Conservation (phyloP, 2,329 filamentous ascomycete species). For the Furcasterigmium sp. region DNA sequence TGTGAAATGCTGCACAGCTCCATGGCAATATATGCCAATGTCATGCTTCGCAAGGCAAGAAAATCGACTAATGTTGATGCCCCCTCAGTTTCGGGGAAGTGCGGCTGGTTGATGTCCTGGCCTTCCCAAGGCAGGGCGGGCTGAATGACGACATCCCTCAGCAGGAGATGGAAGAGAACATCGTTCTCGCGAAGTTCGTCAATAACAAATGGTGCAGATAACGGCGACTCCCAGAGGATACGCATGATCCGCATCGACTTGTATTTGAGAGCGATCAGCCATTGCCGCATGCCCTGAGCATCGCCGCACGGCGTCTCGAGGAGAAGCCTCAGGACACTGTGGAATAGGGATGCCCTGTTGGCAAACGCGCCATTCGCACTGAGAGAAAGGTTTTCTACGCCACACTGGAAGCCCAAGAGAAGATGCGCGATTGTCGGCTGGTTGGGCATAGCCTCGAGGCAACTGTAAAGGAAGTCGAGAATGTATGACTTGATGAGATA, state of each 20-base stretch:
- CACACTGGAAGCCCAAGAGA: constrained; percentile 80
- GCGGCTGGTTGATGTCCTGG: constrained; percentile 49
- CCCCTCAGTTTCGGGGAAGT: constrained; percentile 65
- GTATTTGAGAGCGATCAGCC: constrained; percentile 65
- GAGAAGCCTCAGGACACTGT: constrained; percentile 70
- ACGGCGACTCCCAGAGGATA: constrained; percentile 75
- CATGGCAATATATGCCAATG: constrained; percentile 78
- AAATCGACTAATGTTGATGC: constrained; percentile 71
- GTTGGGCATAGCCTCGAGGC: constrained; percentile 67
- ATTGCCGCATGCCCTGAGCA: constrained; percentile 56
- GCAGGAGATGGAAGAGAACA: constrained; percentile 72
- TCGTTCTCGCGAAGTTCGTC: constrained; percentile 75
- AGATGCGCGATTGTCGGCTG: constrained; percentile 86
- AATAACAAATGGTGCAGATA: constrained; percentile 72
- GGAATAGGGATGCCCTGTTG: constrained; percentile 71
- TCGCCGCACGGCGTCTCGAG: constrained; percentile 63
- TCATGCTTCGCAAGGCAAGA: constrained; percentile 67
- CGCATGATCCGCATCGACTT: constrained; percentile 69
- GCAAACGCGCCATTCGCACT: constrained; percentile 67
- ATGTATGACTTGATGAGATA: constrained; percentile 82
- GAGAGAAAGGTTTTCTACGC: constrained; percentile 63
- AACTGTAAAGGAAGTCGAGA: constrained; percentile 79
- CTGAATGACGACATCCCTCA: constrained; percentile 66
- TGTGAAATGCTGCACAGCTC: constrained; percentile 77
- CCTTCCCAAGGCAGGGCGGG: constrained; percentile 71